Evolutionary conservation across 2,329 filamentous ascomycete species (phyloP).

Genomic region (Capronia americana): DNA sequence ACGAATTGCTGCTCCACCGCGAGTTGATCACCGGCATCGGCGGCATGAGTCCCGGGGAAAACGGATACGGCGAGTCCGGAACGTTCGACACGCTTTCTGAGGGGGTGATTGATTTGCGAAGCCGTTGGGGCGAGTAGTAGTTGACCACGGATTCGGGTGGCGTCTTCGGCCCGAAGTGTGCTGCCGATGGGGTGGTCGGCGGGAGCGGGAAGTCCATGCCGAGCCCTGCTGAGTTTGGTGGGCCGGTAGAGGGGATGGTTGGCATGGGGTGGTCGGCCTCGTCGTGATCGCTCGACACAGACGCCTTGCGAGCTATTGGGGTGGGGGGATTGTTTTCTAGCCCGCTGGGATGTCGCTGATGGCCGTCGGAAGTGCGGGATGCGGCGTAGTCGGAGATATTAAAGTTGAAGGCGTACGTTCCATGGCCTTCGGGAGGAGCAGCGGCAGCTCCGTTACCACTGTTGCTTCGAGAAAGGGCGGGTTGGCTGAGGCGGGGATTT

Average conservation of each 20-base stretch:
- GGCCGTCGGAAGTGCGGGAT: background rate
- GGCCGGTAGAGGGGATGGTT: background rate
- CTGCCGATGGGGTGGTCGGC: slow-evolving; percentile 12
- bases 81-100: slow-evolving; percentile 34
- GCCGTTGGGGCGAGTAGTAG: slow-evolving; percentile 9
- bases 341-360: slow-evolving; percentile 20
- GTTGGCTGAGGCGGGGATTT: background rate
- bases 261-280: background rate
- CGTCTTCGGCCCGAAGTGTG: slow-evolving; percentile 18
- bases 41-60: background rate
- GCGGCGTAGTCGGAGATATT: background rate
- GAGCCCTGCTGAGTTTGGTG: background rate
- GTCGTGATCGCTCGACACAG: background rate
- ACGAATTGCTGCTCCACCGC: background rate
- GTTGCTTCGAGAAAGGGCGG: slow-evolving; percentile 6
- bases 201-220: slow-evolving; percentile 12
- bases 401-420: slow-evolving; percentile 2
- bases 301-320: background rate
- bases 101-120: slow-evolving; percentile 31
- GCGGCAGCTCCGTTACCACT: background rate
- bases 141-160: slow-evolving; percentile 18
- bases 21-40: background rate
- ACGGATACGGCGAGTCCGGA: slow-evolving; percentile 24
- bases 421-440: background rate
- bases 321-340: slow-evolving; percentile 28